Evolutionary conservation across 768 basidiomycete species (phyloP).

Genomic region (Tephrocybe sp.): DNA sequence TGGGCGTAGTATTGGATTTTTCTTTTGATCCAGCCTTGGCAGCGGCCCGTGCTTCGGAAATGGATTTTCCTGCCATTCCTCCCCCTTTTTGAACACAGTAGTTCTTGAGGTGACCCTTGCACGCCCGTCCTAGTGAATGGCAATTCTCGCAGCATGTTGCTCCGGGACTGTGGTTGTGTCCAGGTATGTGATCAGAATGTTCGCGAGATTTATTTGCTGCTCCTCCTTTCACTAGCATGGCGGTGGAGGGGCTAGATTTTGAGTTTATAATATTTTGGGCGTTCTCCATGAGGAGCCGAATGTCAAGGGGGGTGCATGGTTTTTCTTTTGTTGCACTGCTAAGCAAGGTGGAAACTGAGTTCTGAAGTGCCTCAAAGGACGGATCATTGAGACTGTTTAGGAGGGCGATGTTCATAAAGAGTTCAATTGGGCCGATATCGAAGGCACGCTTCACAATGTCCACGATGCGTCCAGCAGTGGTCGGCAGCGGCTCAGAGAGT

Average conservation of each 20-base stretch:
- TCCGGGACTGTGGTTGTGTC: not conserved
- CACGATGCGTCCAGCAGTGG: not conserved
- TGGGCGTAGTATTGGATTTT: not conserved
- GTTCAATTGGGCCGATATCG: not conserved
- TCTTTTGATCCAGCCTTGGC: not conserved
- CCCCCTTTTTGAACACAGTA: conserved; percentile 22
- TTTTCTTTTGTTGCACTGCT: not conserved
- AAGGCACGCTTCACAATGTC: not conserved
- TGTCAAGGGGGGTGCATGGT: conserved; percentile 11
- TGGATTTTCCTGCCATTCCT: conserved; percentile 25
- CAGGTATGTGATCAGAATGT: not conserved
- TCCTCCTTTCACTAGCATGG: not conserved
- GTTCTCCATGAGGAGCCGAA: conserved; percentile 1
- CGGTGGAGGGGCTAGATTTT: not conserved
- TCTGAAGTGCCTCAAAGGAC: not conserved
- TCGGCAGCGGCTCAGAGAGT: not conserved
- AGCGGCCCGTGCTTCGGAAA: conserved; percentile 15
- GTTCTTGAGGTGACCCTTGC: conserved; percentile 9
- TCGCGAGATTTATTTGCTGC: not conserved
- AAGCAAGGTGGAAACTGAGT: not conserved
- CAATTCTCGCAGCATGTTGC: conserved; percentile 17
- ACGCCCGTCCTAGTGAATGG: not conserved
- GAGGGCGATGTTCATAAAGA: not conserved
- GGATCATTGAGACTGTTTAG: conserved; percentile 2
- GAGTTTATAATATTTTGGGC: conserved; percentile 1